phyloP scores from a whole-genome alignment of 2,329 filamentous ascomycete species.

The Coniochaeta prunicola region DNA sequence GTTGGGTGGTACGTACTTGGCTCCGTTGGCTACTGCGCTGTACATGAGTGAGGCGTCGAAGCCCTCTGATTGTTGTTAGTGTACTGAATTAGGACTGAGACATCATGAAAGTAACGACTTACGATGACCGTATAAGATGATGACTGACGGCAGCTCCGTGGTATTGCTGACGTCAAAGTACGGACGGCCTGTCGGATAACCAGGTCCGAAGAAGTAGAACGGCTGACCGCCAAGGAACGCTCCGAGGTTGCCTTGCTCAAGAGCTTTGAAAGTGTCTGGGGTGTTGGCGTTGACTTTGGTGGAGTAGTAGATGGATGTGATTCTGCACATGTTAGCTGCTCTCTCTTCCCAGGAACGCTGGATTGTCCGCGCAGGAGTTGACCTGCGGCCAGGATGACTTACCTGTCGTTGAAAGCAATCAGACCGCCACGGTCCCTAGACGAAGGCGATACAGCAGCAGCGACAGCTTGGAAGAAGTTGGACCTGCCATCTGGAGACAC shows the following conservation, averaged over 20 bases:
- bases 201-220: constrained; percentile 43
- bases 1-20: constrained; percentile 12
- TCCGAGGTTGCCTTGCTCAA: constrained; percentile 41
- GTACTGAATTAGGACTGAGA: neutral
- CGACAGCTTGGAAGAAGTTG: constrained; percentile 46
- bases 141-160: constrained; percentile 33
- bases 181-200: constrained; percentile 31
- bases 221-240: constrained; percentile 44
- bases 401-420: constrained; percentile 40
- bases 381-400: neutral
- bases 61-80: constrained; percentile 16
- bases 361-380: neutral
- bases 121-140: constrained; percentile 38
- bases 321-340: constrained; percentile 21
- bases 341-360: too few species aligned
- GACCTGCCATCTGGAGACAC: constrained; percentile 45
- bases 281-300: constrained; percentile 48
- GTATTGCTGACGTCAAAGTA: constrained; percentile 25
- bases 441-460: constrained; percentile 33
- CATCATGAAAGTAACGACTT: constrained; percentile 4
- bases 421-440: constrained; percentile 37
- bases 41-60: constrained; percentile 22
- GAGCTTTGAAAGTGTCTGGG: constrained; percentile 44
- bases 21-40: constrained; percentile 22
- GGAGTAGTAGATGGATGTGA: constrained; percentile 42